Percentiles rank a stretch among this genome's conserved stretches.
Conservation (phyloP, 495 filamentous ascomycete species). For the Hyaloscypha finlandica region DNA sequence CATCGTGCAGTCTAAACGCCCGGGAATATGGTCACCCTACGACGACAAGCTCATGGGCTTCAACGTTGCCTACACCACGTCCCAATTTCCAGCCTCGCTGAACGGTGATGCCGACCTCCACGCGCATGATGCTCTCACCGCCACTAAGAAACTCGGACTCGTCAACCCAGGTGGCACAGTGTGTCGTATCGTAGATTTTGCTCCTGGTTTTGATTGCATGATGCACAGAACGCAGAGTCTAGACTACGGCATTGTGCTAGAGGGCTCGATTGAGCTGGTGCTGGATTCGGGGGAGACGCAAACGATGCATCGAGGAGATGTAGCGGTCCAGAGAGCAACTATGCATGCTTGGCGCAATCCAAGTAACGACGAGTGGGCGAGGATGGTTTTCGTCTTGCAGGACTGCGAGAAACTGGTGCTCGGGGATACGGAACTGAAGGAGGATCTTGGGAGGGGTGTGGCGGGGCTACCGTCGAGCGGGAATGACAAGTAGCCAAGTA, state of each 20-base stretch:
- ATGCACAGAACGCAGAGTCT: conserved; percentile 76
- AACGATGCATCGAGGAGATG: conserved; percentile 57
- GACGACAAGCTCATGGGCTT: conserved; percentile 30
- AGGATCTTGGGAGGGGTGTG: conserved; percentile 11
- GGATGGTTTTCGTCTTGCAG: conserved; percentile 60
- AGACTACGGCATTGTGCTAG: conserved; percentile 76
- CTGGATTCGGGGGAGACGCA: conserved; percentile 62
- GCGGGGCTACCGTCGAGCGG: background rate
- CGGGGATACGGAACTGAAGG: conserved; percentile 34
- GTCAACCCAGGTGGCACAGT: conserved; percentile 23
- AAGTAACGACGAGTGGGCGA: conserved; percentile 48
- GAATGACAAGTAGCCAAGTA: conserved; percentile 3
- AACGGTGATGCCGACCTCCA: conserved; percentile 42
- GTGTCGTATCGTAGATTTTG: conserved; percentile 23
- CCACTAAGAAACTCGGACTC: conserved; percentile 23
- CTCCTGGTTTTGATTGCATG: conserved; percentile 7
- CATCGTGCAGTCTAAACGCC: conserved; percentile 28
- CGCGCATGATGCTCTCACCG: conserved; percentile 32
- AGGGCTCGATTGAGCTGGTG: conserved; percentile 65
- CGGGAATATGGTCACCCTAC: conserved; percentile 18
- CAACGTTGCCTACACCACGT: conserved; percentile 49
- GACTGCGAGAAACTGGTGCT: conserved; percentile 43
- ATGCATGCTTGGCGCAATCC: conserved; percentile 65
- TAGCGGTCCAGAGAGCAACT: conserved; percentile 28
- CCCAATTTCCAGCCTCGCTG: conserved; percentile 46